Percentiles rank a stretch among this genome's conserved stretches.
These are phyloP conservation scores for Russula brevipes DNA, from an alignment of 768 basidiomycete species.

Conservation along the genomic window DNA sequence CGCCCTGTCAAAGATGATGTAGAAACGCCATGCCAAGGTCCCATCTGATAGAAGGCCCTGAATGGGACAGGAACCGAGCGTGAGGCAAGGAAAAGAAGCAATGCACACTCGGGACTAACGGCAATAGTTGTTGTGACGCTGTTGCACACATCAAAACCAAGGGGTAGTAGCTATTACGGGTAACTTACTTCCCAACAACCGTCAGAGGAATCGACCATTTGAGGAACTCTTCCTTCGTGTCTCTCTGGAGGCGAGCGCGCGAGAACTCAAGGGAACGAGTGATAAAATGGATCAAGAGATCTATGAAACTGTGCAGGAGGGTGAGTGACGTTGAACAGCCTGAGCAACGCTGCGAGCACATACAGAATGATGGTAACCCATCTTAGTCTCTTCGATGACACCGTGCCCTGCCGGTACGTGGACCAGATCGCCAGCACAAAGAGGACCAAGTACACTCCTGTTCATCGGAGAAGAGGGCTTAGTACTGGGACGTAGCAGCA, in stretches of 20 bases:
- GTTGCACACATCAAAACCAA: not conserved
- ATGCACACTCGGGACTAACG: not conserved
- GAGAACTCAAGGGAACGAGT: conserved; percentile 25
- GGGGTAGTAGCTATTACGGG: too few relatives aligned
- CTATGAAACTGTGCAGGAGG: conserved; percentile 22
- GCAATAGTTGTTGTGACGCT: conserved; percentile 15
- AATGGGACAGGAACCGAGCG: not conserved
- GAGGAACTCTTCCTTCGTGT: conserved; percentile 19
- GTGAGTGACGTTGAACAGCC: conserved; percentile 26
- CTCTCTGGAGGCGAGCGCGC: conserved; percentile 22
- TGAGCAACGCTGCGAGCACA: not conserved
- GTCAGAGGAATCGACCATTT: conserved; percentile 25
- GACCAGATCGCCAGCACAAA: conserved; percentile 28
- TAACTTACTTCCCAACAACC: conserved; percentile 13
- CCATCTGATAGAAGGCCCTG: conserved; percentile 28
- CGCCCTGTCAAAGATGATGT: conserved; percentile 21
- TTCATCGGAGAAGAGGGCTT: not conserved
- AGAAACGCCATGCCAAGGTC: conserved; percentile 29
- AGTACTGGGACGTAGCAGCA: not conserved
- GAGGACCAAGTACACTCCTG: conserved; percentile 27
- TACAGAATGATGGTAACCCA: conserved; percentile 26
- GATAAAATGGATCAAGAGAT: conserved; percentile 26
- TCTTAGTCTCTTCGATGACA: conserved; percentile 20
- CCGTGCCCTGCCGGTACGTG: conserved; percentile 8
- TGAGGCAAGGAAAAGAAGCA: not conserved